Evolutionary conservation across 164 flowering plant genomes (phyloP), one percentile per base, ranked within the genome.

Genomic region (Echeveria elegans): DNA sequence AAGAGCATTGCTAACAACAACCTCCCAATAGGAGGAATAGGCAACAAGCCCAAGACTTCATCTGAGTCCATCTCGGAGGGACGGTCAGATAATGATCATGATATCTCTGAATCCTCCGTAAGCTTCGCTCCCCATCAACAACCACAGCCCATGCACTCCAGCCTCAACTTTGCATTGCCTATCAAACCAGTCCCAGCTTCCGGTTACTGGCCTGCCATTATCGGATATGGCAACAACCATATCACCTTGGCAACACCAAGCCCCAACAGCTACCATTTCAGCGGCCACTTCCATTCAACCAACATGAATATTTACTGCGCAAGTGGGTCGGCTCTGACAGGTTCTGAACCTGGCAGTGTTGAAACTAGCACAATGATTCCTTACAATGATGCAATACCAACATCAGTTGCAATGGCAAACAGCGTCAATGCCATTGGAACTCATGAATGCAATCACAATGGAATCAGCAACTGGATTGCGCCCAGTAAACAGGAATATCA

Each of bases 21-120:
- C 26, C 86, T 89, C 9, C 96, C 96, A 24, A 76, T 89, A 19
- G 90, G 90, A 24, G 87, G 91, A 8, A 50, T 50, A 21, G 56
- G 56, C 26, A 50, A 50, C 28, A 50, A 50, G 26, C 56, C 56
- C 56, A 50, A 23, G 21, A 50, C 56, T 9, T 50, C 28, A 4
- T 50, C 56, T 11, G 56, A 50, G 2, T 4, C 48, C 16, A 43
- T 43, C 14, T 43, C 48, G 2, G 48, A 43, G 19, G 48, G 48
- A 10, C 14, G 48, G 1, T 43, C 48, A 43, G 48, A 43, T 1
- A 50, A 50, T 21, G 56, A 50, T 23, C 28, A 50, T 50, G 56
- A 50, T 23, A 50, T 50, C 56, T 50, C 56, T 5, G 56, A 50
- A 10, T 50, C 26, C 10, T 50, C 56, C 10, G 26, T 50, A 50